Evolutionary conservation across 2,329 filamentous ascomycete genomes (phyloP), one percentile per base, ranked within the genome.

Genomic region (Aspergillus quadrilineatus): DNA sequence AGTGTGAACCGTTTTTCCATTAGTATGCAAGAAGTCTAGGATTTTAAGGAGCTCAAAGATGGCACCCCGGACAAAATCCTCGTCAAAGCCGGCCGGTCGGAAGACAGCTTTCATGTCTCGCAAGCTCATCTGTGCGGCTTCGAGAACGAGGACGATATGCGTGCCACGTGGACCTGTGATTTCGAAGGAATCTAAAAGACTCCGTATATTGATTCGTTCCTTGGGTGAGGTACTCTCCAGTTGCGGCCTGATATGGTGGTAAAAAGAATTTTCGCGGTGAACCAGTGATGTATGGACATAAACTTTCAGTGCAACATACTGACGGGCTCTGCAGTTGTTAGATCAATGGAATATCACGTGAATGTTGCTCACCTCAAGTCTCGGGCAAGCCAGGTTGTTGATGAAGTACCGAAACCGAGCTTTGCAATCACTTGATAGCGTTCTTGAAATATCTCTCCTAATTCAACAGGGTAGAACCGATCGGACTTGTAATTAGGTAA

Each of bases 181-280:
- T n/a, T 65, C 50, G 53, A 75, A 75, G 4, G 65, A 63, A 55
- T 73, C 67, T 6, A 69, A 58, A n/a, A 71, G 30, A 26, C 42
- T 63, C 6, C 70, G 69, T 28, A 74, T 63, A 44, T 66, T 65
- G 30, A 50, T 49, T 45, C 57, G 52, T n/a, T 64, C 70, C 32
- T 59, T 48, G 41, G 69, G 63, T 60, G 60, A 57, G 59, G 51
- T 58, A 37, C 62, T 15, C 50, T 46, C 45, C 36, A 37, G 26
- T 65, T 58, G 26, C 53, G 46, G n/a, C 32, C 52, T 44, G 8
- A 73, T 60, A 57, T 64, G 61, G n/a, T 67, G 39, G 41, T 70
- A 72, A 41, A 64, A 53, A 3, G 61, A 63, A 10, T 71, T 41
- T 57, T 73, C 68, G 32, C 65, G 63, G 39, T 66, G 66, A 53